phyloP scores from a whole-genome alignment of 2,329 filamentous ascomycete species.

The Penicillium verrucosum region DNA sequence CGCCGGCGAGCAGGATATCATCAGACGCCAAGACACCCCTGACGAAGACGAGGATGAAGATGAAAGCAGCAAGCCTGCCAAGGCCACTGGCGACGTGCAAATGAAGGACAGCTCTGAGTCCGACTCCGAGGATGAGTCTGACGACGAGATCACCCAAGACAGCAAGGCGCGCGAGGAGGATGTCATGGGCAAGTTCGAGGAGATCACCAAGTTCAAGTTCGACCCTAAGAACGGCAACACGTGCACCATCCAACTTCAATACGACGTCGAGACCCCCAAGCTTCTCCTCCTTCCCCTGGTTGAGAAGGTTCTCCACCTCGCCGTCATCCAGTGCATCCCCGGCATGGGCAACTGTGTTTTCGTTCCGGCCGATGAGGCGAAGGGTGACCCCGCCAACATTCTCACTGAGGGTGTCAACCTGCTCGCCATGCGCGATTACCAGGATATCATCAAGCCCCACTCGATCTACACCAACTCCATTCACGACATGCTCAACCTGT shows the following conservation, averaged over 20 bases:
- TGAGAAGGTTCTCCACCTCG: slow-evolving; percentile 71
- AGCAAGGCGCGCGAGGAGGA: slow-evolving; percentile 58
- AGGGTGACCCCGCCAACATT: slow-evolving; percentile 52
- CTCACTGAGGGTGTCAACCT: slow-evolving; percentile 85
- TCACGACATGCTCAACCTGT: slow-evolving; percentile 74
- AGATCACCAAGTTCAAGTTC: slow-evolving; percentile 75
- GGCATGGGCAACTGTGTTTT: slow-evolving; percentile 72
- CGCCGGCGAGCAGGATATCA: slow-evolving; percentile 79
- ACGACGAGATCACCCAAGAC: slow-evolving; percentile 39
- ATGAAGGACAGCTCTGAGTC: slow-evolving; percentile 31
- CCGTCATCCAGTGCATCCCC: slow-evolving; percentile 82
- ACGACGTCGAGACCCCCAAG: slow-evolving; percentile 76
- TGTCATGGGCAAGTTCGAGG: slow-evolving; percentile 60
- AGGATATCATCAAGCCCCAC: slow-evolving; percentile 81
- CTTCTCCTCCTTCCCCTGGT: slow-evolving; percentile 89
- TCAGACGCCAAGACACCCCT: slow-evolving; percentile 60
- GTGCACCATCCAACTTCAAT: slow-evolving; percentile 80
- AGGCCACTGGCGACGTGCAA: slow-evolving; percentile 34
- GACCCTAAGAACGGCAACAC: slow-evolving; percentile 69
- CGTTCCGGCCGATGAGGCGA: slow-evolving; percentile 57
- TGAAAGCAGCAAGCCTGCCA: slow-evolving; percentile 39
- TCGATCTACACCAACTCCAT: slow-evolving; percentile 90
- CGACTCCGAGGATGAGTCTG: slow-evolving; percentile 42
- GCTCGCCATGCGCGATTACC: slow-evolving; percentile 82
- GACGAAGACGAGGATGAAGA: slow-evolving; percentile 54